Evolutionary conservation across 306 rosid genomes (phyloP), one percentile per base, ranked within the genome.

Genomic region (Inga leiocalycina): DNA sequence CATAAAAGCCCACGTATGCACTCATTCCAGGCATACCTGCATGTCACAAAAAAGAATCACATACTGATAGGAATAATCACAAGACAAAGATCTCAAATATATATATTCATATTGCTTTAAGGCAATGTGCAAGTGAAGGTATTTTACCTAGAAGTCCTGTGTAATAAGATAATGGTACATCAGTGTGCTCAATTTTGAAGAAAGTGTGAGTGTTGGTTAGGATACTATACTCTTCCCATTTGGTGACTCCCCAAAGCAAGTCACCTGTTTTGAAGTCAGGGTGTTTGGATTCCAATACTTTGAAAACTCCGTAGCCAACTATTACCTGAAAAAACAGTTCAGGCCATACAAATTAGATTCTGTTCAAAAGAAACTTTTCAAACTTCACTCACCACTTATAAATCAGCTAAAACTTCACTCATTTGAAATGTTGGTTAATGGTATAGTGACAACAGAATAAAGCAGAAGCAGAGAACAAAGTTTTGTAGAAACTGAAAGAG

Each of bases 1-100:
- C 89, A 76, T 77, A 88, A 79, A 88, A 84, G 20, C 86, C 88
- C 4, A 82, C 88, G 84, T 90, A 88, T 52, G 91, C 88, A 46
- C 91, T 87, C 91, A 85, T 72, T 27, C 95, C 92, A 15, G 95
- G 88, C 93, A 89, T 88, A 79, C 90, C 88, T 84, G 35, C 76
- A 51, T 6, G 24, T 43, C 52, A 10, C 17, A 20, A 20, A n/a
- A 22, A 19, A 76, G 17, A 46, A 37, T 74, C 56, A 75, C 11
- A 10, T 22, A 24, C 16, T 61, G 35, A 10, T 61, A 9, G 6
- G 67, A 24, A 24, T 2, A 9, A 22, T n/a, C 24, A 11, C 68
- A 11, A 22, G 17, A 3, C 68, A 22, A 10, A 24, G 14, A 24
- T 59, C 34, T 59, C 2, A 57, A 54, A 20, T 39, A 39, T 39